These are phyloP conservation scores for Xerocomellus chrysenteron DNA, from an alignment of 768 basidiomycete genomes.

Conservation along the genomic window DNA sequence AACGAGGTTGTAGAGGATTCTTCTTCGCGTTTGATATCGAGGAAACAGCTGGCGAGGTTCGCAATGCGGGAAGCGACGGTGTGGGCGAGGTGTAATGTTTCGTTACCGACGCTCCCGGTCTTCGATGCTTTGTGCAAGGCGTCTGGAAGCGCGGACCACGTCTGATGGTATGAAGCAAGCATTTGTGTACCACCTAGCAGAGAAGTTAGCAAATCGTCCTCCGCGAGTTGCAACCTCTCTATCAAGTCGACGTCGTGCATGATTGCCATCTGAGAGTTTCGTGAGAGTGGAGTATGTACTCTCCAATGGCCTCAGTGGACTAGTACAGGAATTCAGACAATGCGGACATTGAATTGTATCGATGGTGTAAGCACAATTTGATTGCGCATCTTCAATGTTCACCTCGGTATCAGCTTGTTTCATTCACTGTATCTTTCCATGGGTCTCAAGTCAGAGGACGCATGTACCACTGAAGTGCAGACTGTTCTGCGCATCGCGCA, in stretches of 20 bases:
- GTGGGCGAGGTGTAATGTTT: slow-evolving; percentile 1
- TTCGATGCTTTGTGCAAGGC: background rate
- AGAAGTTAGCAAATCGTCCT: background rate
- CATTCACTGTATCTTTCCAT: background rate
- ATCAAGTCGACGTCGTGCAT: slow-evolving; percentile 4
- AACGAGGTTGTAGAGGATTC: background rate
- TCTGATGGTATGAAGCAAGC: background rate
- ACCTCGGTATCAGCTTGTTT: no score
- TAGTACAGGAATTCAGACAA: slow-evolving; percentile 3
- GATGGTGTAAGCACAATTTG: background rate
- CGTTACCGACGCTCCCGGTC: background rate
- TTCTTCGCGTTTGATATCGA: slow-evolving; percentile 1
- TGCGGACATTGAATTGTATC: slow-evolving; percentile 13
- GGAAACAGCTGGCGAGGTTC: background rate
- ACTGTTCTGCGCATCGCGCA: background rate
- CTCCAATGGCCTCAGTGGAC: no score
- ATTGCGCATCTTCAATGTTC: no score
- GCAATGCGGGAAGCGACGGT: slow-evolving; percentile 2
- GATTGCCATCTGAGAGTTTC: no score
- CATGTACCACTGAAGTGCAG: background rate
- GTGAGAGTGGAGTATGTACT: no score
- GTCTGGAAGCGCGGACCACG: background rate
- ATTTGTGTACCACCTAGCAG: background rate
- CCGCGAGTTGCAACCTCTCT: background rate
- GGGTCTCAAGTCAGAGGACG: background rate